Evolutionary conservation across 1,139 yeast genomes (phyloP), one percentile per base, ranked within the genome.

Genomic region (Suhomyces bokatorum): DNA sequence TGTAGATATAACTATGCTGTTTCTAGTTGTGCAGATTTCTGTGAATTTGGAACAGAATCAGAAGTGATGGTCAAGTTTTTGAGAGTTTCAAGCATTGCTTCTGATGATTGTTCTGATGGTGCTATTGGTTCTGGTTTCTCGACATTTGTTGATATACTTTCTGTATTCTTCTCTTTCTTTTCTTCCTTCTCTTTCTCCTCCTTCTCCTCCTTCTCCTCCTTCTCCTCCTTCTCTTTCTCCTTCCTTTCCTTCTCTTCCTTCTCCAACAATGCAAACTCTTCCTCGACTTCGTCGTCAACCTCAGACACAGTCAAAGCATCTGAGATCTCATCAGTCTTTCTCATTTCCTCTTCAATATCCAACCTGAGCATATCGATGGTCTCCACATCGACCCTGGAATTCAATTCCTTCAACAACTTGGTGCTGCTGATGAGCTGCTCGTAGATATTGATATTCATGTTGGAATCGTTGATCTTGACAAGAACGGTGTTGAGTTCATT

Each of bases 381-480:
- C 13, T 59, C 64, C 3, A 69, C 24, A 30, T 63, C 60, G 2
- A 70, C 53, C 39, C 60, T 56, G 7, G 54, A 43, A 48, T 64
- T 78, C 67, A 56, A 67, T 53, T 50, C 63, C 50, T 50, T 64
- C 66, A 62, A 70, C 33, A 53, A 69, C 51, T 54, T 53, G 2
- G 73, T 58, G 7, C 80, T 71, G 3, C 59, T 59, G 13, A 61
- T 56, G 39, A 78, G 53, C 6, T 73, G 69, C n/a, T 63, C 61
- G 30, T 69, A 58, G 5, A 78, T 52, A 14, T 66, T 58, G 5
- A 64, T 57, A 50, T 79, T 80, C 3, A 75, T 63, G 12, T 69
- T 63, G 1, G 83, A 75, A 44, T 77, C 75, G 51, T 79, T 73
- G 35, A 81, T 70, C 50, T 77, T 77, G 35, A 59, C 54, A 30